These are phyloP conservation scores for Xylaria longipes DNA, from an alignment of 495 filamentous ascomycete genomes.

Conservation along the genomic window DNA sequence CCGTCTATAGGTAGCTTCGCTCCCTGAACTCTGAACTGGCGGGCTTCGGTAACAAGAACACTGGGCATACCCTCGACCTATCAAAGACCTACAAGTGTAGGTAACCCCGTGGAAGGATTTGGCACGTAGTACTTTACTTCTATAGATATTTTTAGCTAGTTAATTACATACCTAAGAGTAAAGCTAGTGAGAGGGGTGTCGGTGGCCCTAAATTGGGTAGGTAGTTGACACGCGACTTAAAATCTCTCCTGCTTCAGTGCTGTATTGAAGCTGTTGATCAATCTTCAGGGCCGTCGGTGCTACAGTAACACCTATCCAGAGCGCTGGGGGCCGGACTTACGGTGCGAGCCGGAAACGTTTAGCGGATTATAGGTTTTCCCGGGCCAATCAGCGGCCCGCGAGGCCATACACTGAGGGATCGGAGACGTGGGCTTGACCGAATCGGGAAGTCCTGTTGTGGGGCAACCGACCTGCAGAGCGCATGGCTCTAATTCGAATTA, in stretches of 20 bases:
- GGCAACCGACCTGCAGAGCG: background rate
- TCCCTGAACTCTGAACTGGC: slow-evolving; percentile 5
- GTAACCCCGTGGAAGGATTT: background rate
- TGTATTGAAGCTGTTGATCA: background rate
- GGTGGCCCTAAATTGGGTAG: background rate
- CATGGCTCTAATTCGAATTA: slow-evolving; percentile 21
- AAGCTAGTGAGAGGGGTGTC: background rate
- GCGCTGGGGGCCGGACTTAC: slow-evolving; percentile 14
- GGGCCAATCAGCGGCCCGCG: slow-evolving; percentile 33
- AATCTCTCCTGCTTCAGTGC: background rate
- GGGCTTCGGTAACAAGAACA: background rate
- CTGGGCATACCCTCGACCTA: background rate
- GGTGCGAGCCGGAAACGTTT: slow-evolving; percentile 35
- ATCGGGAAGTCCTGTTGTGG: slow-evolving; percentile 40
- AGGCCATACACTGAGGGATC: slow-evolving; percentile 24
- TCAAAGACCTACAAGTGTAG: background rate
- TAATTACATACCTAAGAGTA: background rate
- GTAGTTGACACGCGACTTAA: background rate
- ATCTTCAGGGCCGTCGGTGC: slow-evolving; percentile 4
- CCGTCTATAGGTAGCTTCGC: no score
- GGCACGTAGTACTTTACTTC: background rate
- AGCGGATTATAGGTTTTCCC: slow-evolving; percentile 42
- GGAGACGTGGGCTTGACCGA: slow-evolving; percentile 36
- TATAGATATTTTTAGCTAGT: background rate
- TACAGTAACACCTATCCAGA: slow-evolving; percentile 6